phyloP scores from a whole-genome alignment of 805 yeast species.

The Suhomyces faveliae region DNA sequence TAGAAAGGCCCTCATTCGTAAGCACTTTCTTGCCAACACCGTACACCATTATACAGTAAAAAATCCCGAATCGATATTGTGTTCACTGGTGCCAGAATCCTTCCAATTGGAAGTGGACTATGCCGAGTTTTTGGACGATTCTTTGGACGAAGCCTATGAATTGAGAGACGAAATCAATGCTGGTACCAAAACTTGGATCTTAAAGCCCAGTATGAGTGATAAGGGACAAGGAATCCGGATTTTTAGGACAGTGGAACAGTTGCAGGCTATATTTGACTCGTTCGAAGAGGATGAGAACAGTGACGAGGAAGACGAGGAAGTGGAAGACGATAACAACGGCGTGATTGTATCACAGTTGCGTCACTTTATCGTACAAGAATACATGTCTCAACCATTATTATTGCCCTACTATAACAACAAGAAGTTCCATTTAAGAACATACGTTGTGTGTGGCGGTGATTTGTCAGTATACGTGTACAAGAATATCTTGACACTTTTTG shows the following conservation, averaged over 20 bases:
- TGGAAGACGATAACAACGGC: constrained; percentile 47
- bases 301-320: constrained; percentile 47
- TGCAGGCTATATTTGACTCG: constrained; percentile 79
- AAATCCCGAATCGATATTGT: constrained; percentile 64
- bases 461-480: constrained; percentile 76
- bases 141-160: constrained; percentile 90
- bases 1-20: constrained; percentile 87
- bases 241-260: constrained; percentile 72
- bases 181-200: constrained; percentile 69
- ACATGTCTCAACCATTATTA: constrained; percentile 66
- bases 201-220: constrained; percentile 97
- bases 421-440: constrained; percentile 88
- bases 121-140: constrained; percentile 93
- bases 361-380: constrained; percentile 88
- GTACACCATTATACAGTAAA: constrained; percentile 73
- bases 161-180: constrained; percentile 71
- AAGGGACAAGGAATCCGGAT: constrained; percentile 93
- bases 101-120: constrained; percentile 85
- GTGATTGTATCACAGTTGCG: constrained; percentile 83
- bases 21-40: constrained; percentile 84
- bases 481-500: constrained; percentile 79
- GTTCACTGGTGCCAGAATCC: constrained; percentile 65
- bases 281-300: constrained; percentile 74
- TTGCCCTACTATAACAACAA: constrained; percentile 56
- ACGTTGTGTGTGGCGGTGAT: constrained; percentile 74